Evolutionary conservation across 495 filamentous ascomycete species (phyloP).

Genomic region (Jackrogersella multiformis): DNA sequence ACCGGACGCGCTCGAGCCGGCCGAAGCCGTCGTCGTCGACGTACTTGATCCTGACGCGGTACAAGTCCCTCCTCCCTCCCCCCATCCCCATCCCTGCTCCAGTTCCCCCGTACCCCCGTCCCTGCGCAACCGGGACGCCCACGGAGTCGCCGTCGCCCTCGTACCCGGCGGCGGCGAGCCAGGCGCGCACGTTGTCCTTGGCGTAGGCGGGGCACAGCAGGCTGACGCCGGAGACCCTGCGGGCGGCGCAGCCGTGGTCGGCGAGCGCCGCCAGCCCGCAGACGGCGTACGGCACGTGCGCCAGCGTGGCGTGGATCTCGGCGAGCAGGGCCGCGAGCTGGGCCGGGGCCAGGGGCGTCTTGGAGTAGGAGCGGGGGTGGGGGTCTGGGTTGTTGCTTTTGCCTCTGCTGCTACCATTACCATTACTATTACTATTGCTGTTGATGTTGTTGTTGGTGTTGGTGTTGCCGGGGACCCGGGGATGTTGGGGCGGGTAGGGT

Average conservation of each 20-base stretch:
- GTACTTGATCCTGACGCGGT: constrained; percentile 44
- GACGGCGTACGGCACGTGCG: constrained; percentile 53
- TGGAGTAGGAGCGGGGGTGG: not conserved
- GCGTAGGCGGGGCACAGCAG: constrained; percentile 46
- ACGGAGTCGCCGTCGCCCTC: constrained; percentile 28
- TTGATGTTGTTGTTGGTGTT: too few species aligned
- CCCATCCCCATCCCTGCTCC: too few species aligned
- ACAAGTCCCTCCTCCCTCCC: not conserved
- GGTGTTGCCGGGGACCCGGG: not conserved
- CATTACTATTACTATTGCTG: too few species aligned
- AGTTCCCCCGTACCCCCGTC: not conserved
- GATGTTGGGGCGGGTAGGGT: too few species aligned
- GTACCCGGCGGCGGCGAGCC: constrained; percentile 43
- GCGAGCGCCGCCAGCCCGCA: constrained; percentile 50
- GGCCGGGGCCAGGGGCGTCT: not conserved
- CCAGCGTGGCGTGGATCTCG: constrained; percentile 42
- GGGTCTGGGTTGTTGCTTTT: too few species aligned
- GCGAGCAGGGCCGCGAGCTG: constrained; percentile 46
- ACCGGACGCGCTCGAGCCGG: constrained; percentile 20
- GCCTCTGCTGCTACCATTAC: too few species aligned
- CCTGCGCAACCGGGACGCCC: constrained; percentile 31
- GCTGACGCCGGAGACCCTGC: constrained; percentile 34
- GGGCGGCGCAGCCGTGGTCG: constrained; percentile 47
- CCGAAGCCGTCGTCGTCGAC: constrained; percentile 40
- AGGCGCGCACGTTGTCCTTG: constrained; percentile 41